phyloP scores from a whole-genome alignment of 441 rosid genomes.

The Hura crepitans region DNA sequence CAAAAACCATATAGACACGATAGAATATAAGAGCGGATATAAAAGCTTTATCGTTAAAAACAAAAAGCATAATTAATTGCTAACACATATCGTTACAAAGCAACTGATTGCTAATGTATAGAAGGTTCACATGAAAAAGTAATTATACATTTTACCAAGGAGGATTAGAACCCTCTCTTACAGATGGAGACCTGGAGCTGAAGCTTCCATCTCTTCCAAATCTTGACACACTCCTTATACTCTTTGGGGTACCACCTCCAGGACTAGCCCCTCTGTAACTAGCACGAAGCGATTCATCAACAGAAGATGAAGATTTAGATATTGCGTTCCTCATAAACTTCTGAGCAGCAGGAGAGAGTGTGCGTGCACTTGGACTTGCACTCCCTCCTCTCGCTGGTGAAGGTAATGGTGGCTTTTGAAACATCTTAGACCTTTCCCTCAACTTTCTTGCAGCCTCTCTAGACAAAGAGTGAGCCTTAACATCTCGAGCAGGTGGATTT shows the following conservation, averaged over 20 bases:
- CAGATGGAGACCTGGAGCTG: constrained; percentile 64
- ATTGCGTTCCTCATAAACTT: constrained; percentile 84
- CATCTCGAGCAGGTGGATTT: constrained; percentile 67
- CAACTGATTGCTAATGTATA: not conserved
- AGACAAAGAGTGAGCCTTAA: constrained; percentile 76
- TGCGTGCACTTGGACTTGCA: constrained; percentile 75
- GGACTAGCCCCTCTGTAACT: constrained; percentile 89
- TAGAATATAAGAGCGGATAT: not conserved
- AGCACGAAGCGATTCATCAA: constrained; percentile 91
- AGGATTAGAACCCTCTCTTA: constrained; percentile 47
- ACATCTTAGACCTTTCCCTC: constrained; percentile 77
- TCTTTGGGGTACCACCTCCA: constrained; percentile 59
- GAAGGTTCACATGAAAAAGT: not conserved
- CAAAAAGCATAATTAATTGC: not conserved
- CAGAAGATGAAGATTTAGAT: constrained; percentile 71
- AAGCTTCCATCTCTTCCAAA: constrained; percentile 71
- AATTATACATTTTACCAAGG: constrained; percentile 37
- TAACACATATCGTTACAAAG: not conserved
- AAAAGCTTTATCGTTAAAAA: not conserved
- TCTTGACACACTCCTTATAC: constrained; percentile 67
- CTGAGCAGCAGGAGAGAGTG: constrained; percentile 92
- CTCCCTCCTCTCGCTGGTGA: constrained; percentile 89
- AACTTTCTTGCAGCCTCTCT: constrained; percentile 85
- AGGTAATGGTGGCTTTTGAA: constrained; percentile 80
- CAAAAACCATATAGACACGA: not conserved